Percentiles rank a stretch among this genome's conserved stretches.
These are phyloP conservation scores for Yamadazyma conglobata DNA, from an alignment of 1,139 yeast genomes.

Conservation along the genomic window DNA sequence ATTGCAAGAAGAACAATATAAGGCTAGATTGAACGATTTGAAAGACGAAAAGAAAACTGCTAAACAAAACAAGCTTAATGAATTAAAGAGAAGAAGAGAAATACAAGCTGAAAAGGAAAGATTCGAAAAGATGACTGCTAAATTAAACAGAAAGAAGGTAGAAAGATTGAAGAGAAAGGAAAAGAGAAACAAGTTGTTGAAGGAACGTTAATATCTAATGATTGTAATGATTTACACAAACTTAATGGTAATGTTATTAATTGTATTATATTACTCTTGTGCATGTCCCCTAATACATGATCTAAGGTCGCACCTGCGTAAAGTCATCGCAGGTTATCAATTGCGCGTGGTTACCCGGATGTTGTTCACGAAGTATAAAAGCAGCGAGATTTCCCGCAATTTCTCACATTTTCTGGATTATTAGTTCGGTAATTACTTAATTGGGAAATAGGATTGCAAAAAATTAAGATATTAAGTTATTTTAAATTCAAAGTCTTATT, in stretches of 20 bases:
- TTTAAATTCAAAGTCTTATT: slow-evolving; percentile 3
- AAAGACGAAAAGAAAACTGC: slow-evolving; percentile 60
- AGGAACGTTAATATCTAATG: slow-evolving; percentile 57
- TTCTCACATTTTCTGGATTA: slow-evolving; percentile 1
- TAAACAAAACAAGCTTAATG: slow-evolving; percentile 48
- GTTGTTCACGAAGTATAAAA: slow-evolving; percentile 8
- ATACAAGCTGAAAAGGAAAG: slow-evolving; percentile 73
- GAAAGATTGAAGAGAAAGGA: slow-evolving; percentile 78
- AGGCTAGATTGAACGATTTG: slow-evolving; percentile 52
- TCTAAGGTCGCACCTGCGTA: too few species aligned
- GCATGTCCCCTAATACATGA: too few species aligned
- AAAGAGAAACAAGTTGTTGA: slow-evolving; percentile 75
- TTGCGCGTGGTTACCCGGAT: slow-evolving; percentile 12
- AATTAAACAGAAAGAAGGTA: slow-evolving; percentile 75
- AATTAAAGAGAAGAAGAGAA: slow-evolving; percentile 61
- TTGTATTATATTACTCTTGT: too few species aligned
- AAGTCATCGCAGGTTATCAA: too few species aligned
- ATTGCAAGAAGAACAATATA: slow-evolving; percentile 42
- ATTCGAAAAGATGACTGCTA: slow-evolving; percentile 64
- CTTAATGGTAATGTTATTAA: too few species aligned
- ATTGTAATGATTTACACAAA: too few species aligned
- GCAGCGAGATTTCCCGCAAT: slow-evolving; percentile 10
- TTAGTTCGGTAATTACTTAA: slow-evolving; percentile 4
- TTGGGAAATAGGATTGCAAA: slow-evolving; percentile 2
- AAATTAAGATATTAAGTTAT: too few species aligned